phyloP scores from a whole-genome alignment of 805 yeast genomes.

The Maudiozyma turicensis region DNA sequence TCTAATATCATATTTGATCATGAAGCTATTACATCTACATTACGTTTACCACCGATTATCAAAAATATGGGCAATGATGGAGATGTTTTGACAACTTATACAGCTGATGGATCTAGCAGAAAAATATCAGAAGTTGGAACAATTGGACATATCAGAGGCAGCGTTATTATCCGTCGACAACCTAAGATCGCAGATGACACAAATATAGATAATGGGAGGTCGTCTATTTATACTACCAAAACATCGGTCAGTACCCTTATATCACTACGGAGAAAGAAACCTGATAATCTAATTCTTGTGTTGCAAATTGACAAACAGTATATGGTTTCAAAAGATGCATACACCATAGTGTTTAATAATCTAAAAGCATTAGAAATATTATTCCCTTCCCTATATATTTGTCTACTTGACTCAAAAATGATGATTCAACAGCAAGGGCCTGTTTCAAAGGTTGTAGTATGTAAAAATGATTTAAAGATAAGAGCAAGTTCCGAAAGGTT shows the following conservation, averaged over 20 bases:
- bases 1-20: slow-evolving; percentile 25
- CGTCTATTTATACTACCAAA: not conserved
- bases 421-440: not conserved
- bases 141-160: slow-evolving; percentile 10
- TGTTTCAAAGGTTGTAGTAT: not conserved
- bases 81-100: slow-evolving; percentile 9
- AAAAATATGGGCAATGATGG: slow-evolving; percentile 2
- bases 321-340: slow-evolving; percentile 5
- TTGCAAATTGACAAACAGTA: slow-evolving; percentile 21
- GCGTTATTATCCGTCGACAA: slow-evolving; percentile 20
- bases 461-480: not conserved
- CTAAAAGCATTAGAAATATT: slow-evolving; percentile 17
- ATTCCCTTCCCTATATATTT: slow-evolving; percentile 11
- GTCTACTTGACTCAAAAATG: slow-evolving; percentile 13
- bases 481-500: too few relatives aligned
- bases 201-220: not conserved
- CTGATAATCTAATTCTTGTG: slow-evolving; percentile 20
- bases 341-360: slow-evolving; percentile 13
- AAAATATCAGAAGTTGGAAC: slow-evolving; percentile 13
- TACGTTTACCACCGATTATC: slow-evolving; percentile 17
- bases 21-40: slow-evolving; percentile 25
- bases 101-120: slow-evolving; percentile 13
- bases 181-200: slow-evolving; percentile 5
- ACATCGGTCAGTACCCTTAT: slow-evolving; percentile 23
- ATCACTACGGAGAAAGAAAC: slow-evolving; percentile 21